Conservation (phyloP, 1,284 basidiomycete genomes). For the Wolfiporia cocos region DNA sequence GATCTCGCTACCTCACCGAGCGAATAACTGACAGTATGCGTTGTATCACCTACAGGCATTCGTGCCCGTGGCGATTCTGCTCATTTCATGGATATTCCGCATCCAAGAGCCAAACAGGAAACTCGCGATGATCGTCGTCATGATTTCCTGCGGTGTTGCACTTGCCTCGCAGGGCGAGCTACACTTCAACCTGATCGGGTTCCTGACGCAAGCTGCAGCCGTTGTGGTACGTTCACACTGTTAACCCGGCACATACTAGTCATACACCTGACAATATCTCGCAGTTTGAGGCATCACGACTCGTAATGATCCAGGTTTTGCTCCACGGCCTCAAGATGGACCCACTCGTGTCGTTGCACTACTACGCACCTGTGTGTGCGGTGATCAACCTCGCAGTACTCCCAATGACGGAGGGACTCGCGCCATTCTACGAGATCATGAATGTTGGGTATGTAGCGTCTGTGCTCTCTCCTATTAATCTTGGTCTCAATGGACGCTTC, state of each 20-base stretch:
- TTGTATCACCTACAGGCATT: conserved; percentile 83
- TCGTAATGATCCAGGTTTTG: conserved; percentile 96
- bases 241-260: conserved; percentile 6
- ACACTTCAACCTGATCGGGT: conserved; percentile 82
- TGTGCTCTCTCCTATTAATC: too few relatives aligned
- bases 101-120: conserved; percentile 85
- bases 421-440: conserved; percentile 75
- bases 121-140: conserved; percentile 79
- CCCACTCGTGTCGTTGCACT: conserved; percentile 92
- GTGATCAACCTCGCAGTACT: conserved; percentile 80
- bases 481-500: background rate
- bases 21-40: too few relatives aligned
- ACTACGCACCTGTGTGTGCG: conserved; percentile 96
- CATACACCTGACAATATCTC: conserved; percentile 14
- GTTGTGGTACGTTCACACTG: conserved; percentile 49
- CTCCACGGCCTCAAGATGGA: conserved; percentile 98
- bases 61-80: conserved; percentile 91
- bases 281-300: conserved; percentile 82
- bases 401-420: conserved; percentile 87
- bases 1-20: too few relatives aligned
- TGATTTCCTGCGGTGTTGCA: conserved; percentile 90
- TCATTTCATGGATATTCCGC: conserved; percentile 90
- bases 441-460: conserved; percentile 42
- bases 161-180: conserved; percentile 87
- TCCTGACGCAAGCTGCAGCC: conserved; percentile 80